Percentiles rank a stretch among this genome's conserved stretches.
These are phyloP conservation scores for Yarrowia deformans DNA, from an alignment of 805 yeast genomes.

Conservation along the genomic window DNA sequence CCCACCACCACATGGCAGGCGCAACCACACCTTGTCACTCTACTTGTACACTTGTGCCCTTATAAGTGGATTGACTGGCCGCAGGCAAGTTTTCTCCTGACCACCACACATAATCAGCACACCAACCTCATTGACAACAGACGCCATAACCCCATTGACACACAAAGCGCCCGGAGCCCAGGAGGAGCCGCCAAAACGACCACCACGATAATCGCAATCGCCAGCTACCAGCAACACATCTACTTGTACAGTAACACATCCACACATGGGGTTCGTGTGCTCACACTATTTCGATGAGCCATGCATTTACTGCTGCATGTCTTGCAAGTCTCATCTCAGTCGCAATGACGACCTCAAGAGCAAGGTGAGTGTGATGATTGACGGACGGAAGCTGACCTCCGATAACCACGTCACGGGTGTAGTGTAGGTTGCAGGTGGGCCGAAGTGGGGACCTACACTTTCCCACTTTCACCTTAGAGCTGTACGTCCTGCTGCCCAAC, in stretches of 20 bases:
- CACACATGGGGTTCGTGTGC: constrained; percentile 58
- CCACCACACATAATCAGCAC: neutral
- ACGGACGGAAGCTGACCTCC: too few relatives aligned
- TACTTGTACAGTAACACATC: too few relatives aligned
- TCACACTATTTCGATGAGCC: constrained; percentile 52
- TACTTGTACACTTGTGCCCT: too few relatives aligned
- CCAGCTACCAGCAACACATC: neutral
- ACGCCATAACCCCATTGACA: too few relatives aligned
- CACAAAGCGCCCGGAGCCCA: neutral
- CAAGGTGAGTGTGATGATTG: constrained; percentile 47
- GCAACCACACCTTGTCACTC: neutral
- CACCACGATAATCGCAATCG: neutral
- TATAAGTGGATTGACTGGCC: neutral
- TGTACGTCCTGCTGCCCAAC: constrained; percentile 26
- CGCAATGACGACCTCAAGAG: constrained; percentile 52
- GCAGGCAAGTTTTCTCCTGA: neutral
- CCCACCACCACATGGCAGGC: constrained; percentile 8
- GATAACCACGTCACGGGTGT: too few relatives aligned
- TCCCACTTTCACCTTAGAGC: too few relatives aligned
- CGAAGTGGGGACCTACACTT: too few relatives aligned
- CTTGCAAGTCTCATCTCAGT: constrained; percentile 56
- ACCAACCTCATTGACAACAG: too few relatives aligned
- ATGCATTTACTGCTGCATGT: constrained; percentile 52
- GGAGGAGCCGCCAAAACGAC: constrained; percentile 4
- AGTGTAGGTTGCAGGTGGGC: too few relatives aligned